Evolutionary conservation across 23 red algal genomes (phyloP).

Genomic region (Chondrus crispus): DNA sequence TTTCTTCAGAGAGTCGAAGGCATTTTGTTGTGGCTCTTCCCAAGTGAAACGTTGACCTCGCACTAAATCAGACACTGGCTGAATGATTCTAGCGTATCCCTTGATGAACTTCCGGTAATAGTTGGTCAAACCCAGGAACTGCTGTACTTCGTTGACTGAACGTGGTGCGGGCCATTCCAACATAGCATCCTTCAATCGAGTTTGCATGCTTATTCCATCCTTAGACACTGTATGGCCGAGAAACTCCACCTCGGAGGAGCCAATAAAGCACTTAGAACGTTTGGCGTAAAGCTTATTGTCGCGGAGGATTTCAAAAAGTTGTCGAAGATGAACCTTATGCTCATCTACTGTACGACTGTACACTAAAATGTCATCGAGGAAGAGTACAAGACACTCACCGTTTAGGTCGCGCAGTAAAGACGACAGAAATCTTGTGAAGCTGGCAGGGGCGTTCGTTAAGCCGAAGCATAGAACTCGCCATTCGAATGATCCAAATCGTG

Average conservation of each 20-base stretch:
- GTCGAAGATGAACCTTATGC: not conserved
- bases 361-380: conserved; percentile 16
- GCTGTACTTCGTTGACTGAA: conserved; percentile 33
- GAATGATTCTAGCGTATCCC: not conserved
- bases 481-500: conserved; percentile 18
- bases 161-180: not conserved
- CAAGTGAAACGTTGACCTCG: not conserved
- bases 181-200: not conserved
- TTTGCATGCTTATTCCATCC: not conserved
- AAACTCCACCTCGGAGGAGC: not conserved
- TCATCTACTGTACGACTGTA: not conserved
- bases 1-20: not conserved
- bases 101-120: conserved; percentile 2
- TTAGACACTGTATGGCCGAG: not conserved
- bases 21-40: not conserved
- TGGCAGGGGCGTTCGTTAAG: conserved; percentile 8
- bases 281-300: conserved; percentile 1
- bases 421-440: not conserved
- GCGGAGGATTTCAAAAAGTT: not conserved
- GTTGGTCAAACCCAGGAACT: conserved; percentile 8
- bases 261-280: not conserved
- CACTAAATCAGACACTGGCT: conserved; percentile 16
- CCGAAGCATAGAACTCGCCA: conserved; percentile 12
- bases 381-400: not conserved
- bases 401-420: not conserved